phyloP scores from a whole-genome alignment of 75 land plant genomes.

The Selaginella moellendorffii region DNA sequence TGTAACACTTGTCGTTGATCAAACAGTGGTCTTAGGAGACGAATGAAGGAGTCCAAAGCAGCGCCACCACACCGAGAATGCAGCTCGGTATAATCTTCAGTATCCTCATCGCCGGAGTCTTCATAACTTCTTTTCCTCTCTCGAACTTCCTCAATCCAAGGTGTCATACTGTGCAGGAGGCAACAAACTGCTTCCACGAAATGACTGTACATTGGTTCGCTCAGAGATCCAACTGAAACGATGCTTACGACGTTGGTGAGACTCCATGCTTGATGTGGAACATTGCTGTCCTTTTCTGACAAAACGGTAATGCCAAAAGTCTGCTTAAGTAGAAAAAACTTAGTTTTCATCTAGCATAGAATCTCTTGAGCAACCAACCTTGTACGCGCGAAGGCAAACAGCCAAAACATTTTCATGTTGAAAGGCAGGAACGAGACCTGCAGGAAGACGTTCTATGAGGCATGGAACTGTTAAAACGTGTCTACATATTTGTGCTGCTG shows the following conservation, averaged over 20 bases:
- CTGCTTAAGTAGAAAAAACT: no score
- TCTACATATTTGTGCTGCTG: slow-evolving; percentile 35
- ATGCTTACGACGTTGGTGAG: slow-evolving; percentile 48
- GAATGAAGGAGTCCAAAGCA: background rate
- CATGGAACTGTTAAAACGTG: slow-evolving; percentile 63
- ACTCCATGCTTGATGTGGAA: slow-evolving; percentile 55
- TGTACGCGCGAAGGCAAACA: slow-evolving; percentile 39
- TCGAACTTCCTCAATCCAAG: slow-evolving; percentile 27
- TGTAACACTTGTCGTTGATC: slow-evolving; percentile 48
- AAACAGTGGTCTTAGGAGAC: slow-evolving; percentile 32
- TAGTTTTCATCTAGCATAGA: no score
- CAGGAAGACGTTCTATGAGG: slow-evolving; percentile 45
- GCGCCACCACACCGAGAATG: no score
- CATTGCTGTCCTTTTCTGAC: background rate
- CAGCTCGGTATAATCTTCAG: no score
- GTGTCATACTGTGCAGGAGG: slow-evolving; percentile 38
- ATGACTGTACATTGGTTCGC: background rate
- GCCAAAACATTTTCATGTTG: slow-evolving; percentile 38
- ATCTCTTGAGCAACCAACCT: no score
- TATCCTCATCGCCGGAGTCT: slow-evolving; percentile 10
- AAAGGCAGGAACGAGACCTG: slow-evolving; percentile 52
- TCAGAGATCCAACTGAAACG: slow-evolving; percentile 22
- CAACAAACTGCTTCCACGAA: slow-evolving; percentile 46
- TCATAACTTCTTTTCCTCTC: slow-evolving; percentile 9
- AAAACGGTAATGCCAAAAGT: no score